These are phyloP conservation scores for Solanum peruvianum DNA, from an alignment of 257 asterid genomes.

Conservation along the genomic window DNA sequence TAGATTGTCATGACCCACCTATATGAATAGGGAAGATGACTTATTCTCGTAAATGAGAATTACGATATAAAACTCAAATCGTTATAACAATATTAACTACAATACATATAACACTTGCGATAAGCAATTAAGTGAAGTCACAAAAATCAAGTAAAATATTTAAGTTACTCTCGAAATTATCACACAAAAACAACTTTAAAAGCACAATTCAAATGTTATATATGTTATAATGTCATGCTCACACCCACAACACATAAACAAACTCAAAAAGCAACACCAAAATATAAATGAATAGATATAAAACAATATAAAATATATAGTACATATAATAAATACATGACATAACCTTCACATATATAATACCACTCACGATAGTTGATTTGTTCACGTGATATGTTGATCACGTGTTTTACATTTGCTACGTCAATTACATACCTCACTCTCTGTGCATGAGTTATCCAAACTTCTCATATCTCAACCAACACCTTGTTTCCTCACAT, in stretches of 20 bases:
- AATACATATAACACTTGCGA: not conserved
- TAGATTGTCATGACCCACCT: not conserved
- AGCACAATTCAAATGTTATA: not conserved
- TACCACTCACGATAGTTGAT: fast-evolving
- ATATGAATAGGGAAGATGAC: not conserved
- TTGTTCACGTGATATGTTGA: fast-evolving
- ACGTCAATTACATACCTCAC: not conserved
- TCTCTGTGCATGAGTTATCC: not conserved
- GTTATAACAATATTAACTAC: too few species aligned
- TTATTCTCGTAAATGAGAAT: too few species aligned
- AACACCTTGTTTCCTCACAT: not conserved
- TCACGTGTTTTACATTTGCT: too few species aligned
- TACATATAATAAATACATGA: too few species aligned
- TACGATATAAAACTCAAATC: not conserved
- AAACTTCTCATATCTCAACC: not conserved
- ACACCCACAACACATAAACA: too few species aligned
- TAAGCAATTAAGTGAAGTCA: too few species aligned
- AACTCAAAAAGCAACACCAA: too few species aligned
- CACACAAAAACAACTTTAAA: too few species aligned
- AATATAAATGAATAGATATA: too few species aligned
- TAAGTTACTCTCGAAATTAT: too few species aligned
- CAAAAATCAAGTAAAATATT: too few species aligned
- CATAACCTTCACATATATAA: not conserved
- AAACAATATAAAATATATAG: too few species aligned
- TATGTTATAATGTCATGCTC: not conserved